Base-by-base conservation (phyloP, 352 stramenopile species). In the Globisporangium spiculum region DNA sequence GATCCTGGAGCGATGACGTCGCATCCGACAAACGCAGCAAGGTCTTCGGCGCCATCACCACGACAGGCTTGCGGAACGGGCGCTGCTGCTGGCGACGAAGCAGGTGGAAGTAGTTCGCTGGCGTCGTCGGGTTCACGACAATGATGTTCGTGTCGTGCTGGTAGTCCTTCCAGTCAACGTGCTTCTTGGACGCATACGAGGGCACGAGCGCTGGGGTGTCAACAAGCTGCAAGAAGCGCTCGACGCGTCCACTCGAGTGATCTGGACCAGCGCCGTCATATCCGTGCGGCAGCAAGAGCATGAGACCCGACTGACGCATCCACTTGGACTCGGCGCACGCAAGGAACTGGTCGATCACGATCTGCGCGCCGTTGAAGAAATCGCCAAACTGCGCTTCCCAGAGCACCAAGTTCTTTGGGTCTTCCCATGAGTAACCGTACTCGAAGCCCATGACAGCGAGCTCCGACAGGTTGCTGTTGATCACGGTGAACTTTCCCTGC, bases 31-130 rank as follows among this genome's bases (percentile, higher is more conserved):
- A 72, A 60, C 85, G 81, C 26, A 94, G 69, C 60, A 96, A 69
- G 63, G 86, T 92, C 69, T 94, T 96, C 0, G 88, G 88, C 1
- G 79, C 83, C 81, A 96, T 93, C 22, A 90, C 78, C 24, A 93
- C 75, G 10, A 90, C 54, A 0, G 88, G 88, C 34, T 94, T 94
- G 63, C 84, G 85, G 78, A 92, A 96, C 26, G 69, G 41, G 6
- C 86, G 88, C 7, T 80, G 70, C 60, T 94, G 84, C 67, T 98
- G 96, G 66, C 96, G 90, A 70, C 95, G 91, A 65, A 99, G 79
- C 67, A 96, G 80, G 71, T 99, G 95, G 78, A 99, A 99, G 76
- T 98, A 99, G 75, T 99, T 98, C 44, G 96, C 96, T 1, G 97
- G 95, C 18, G 89, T 97, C 44, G 84, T 96, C 44, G 87, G 71